phyloP scores from a whole-genome alignment of 495 filamentous ascomycete genomes.

The Penicillium longicatenatum region DNA sequence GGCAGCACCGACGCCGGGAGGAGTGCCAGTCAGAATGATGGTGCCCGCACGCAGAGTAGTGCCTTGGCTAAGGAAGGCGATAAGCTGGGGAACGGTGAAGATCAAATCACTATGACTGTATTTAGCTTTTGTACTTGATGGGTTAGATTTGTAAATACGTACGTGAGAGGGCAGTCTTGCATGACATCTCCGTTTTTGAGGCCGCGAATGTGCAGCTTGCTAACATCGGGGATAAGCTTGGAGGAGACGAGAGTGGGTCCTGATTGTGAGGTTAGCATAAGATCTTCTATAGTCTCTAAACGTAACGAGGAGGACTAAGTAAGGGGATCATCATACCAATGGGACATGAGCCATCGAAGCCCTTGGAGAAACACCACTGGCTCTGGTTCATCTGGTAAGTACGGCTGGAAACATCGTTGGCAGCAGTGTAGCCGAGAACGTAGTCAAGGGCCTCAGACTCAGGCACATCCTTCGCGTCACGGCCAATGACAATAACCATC shows the following conservation, averaged over 20 bases:
- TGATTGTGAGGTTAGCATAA: slow-evolving; percentile 8
- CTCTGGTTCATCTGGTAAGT: slow-evolving; percentile 78
- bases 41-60: slow-evolving; percentile 80
- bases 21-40: slow-evolving; percentile 83
- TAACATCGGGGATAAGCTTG: slow-evolving; percentile 61
- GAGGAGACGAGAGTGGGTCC: slow-evolving; percentile 59
- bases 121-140: background rate
- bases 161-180: slow-evolving; percentile 63
- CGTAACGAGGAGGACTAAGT: background rate
- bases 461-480: slow-evolving; percentile 64
- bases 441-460: slow-evolving; percentile 72
- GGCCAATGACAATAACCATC: slow-evolving; percentile 76
- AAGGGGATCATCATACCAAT: slow-evolving; percentile 47
- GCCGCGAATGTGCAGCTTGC: slow-evolving; percentile 62
- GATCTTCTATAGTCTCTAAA: background rate
- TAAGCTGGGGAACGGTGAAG: slow-evolving; percentile 71
- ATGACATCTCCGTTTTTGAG: slow-evolving; percentile 68
- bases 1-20: slow-evolving; percentile 52
- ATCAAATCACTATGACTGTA: slow-evolving; percentile 63
- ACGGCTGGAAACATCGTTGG: slow-evolving; percentile 81
- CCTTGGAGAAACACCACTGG: slow-evolving; percentile 83
- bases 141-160: slow-evolving; percentile 17
- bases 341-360: slow-evolving; percentile 81
- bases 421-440: slow-evolving; percentile 77
- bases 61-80: slow-evolving; percentile 74